Conservation (phyloP, 2,329 filamentous ascomycete genomes). For the Alternaria ethzedia region DNA sequence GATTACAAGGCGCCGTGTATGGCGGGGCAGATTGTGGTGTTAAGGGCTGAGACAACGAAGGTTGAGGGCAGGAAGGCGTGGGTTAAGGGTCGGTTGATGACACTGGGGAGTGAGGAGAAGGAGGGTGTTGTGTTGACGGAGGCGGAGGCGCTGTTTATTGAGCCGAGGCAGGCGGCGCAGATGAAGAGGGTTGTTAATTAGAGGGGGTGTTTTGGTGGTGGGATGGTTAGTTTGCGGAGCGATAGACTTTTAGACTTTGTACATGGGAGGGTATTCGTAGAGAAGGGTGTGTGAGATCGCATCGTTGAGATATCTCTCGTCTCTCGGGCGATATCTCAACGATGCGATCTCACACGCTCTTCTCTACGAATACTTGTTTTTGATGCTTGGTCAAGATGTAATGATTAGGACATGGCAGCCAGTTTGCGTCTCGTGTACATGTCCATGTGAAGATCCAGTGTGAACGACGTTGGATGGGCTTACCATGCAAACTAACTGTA, state of each 20-base stretch:
- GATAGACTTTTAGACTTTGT: not conserved
- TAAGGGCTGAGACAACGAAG: conserved; percentile 79
- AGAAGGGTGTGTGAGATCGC: not conserved
- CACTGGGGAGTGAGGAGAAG: conserved; percentile 65
- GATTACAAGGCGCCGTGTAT: conserved; percentile 83
- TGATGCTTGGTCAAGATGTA: not conserved
- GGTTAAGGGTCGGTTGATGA: conserved; percentile 87
- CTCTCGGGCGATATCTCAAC: not conserved
- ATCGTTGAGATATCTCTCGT: not conserved
- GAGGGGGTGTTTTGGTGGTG: not conserved
- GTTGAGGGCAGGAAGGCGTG: conserved; percentile 94
- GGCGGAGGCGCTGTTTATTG: conserved; percentile 85
- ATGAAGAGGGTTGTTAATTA: conserved; percentile 41
- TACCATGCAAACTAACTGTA: not conserved
- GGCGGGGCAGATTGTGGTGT: conserved; percentile 76
- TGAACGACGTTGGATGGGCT: not conserved
- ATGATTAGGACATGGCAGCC: not conserved
- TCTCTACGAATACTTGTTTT: not conserved
- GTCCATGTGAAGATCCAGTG: not conserved
- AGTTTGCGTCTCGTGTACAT: not conserved
- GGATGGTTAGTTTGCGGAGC: not conserved
- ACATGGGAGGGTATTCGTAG: not conserved
- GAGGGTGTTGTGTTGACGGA: conserved; percentile 73
- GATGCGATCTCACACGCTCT: too few species aligned
- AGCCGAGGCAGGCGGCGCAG: conserved; percentile 77